A percentile compares a stretch with the other conserved stretches of the same genome.
Conservation (phyloP, 2,329 filamentous ascomycete genomes). For the Chrysosporium keratinophilum region DNA sequence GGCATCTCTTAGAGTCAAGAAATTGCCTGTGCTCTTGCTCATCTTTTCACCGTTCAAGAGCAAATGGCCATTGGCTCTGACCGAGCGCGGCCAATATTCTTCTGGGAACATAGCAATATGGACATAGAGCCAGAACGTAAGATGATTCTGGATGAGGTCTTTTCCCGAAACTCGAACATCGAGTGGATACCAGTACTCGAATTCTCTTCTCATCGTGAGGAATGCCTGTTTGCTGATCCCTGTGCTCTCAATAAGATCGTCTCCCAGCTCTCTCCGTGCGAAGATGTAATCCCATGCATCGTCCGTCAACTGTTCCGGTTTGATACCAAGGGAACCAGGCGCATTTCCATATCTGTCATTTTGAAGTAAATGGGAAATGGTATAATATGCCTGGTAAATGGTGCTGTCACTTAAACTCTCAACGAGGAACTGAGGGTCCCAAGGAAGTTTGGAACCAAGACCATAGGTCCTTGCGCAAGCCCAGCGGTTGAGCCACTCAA, state of each 20-base stretch:
- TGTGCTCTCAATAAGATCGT: constrained; percentile 54
- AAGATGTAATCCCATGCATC: constrained; percentile 97
- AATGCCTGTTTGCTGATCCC: constrained; percentile 65
- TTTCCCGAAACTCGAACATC: constrained; percentile 84
- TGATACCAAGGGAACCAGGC: constrained; percentile 57
- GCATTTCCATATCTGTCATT: constrained; percentile 74
- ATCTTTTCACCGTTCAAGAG: constrained; percentile 97
- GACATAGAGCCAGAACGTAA: constrained; percentile 92
- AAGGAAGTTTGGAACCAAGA: constrained; percentile 85
- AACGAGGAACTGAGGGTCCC: constrained; percentile 83
- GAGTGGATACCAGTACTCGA: constrained; percentile 94
- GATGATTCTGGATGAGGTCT: constrained; percentile 83
- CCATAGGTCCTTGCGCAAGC: constrained; percentile 87
- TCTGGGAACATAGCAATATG: constrained; percentile 80
- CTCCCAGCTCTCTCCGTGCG: constrained; percentile 58
- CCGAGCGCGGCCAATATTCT: constrained; percentile 76
- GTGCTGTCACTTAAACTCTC: constrained; percentile 88
- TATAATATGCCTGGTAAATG: constrained; percentile 63
- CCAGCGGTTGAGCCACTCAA: constrained; percentile 93
- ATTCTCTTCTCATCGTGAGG: constrained; percentile 74
- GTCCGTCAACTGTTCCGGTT: constrained; percentile 78
- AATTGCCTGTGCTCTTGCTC: constrained; percentile 96
- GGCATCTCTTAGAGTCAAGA: constrained; percentile 78
- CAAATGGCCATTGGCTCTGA: constrained; percentile 86
- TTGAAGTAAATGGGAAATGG: constrained; percentile 56